Evolutionary conservation across 2,329 filamentous ascomycete species (phyloP).

Genomic region (Zymoseptoria ardabiliae): DNA sequence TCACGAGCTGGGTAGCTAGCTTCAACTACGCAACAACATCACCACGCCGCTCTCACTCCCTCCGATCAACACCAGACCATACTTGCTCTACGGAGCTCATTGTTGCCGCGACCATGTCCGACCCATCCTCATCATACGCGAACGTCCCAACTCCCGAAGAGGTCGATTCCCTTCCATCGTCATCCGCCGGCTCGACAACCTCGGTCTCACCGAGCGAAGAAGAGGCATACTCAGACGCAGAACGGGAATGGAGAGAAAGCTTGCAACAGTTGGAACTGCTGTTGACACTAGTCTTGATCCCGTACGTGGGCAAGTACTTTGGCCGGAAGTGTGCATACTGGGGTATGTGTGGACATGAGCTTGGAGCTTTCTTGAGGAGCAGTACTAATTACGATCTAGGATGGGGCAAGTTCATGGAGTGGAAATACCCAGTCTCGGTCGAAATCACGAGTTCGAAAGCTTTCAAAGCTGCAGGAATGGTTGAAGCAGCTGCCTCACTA

Average conservation of each 20-base stretch:
- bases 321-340: conserved; percentile 93
- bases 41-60: background rate
- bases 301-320: conserved; percentile 90
- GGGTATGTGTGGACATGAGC: conserved; percentile 56
- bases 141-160: conserved; percentile 39
- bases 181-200: conserved; percentile 43
- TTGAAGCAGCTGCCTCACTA: conserved; percentile 40
- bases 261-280: conserved; percentile 89
- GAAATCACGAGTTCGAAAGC: conserved; percentile 39
- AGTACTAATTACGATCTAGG: conserved; percentile 46
- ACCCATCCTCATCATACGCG: conserved; percentile 48
- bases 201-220: conserved; percentile 40
- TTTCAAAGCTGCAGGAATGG: conserved; percentile 41
- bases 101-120: conserved; percentile 22
- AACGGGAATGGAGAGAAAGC: conserved; percentile 90
- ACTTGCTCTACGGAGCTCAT: too few species aligned
- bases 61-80: too few species aligned
- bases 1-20: background rate
- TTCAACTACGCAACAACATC: background rate
- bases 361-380: background rate
- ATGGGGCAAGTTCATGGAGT: conserved; percentile 91
- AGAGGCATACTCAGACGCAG: conserved; percentile 65
- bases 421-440: conserved; percentile 80
- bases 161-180: conserved; percentile 44
- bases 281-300: conserved; percentile 88